A percentile compares a stretch with the other conserved stretches of the same genome.
Evolutionary conservation across 805 yeast genomes (phyloP).

Genomic region (Millerozyma miso): DNA sequence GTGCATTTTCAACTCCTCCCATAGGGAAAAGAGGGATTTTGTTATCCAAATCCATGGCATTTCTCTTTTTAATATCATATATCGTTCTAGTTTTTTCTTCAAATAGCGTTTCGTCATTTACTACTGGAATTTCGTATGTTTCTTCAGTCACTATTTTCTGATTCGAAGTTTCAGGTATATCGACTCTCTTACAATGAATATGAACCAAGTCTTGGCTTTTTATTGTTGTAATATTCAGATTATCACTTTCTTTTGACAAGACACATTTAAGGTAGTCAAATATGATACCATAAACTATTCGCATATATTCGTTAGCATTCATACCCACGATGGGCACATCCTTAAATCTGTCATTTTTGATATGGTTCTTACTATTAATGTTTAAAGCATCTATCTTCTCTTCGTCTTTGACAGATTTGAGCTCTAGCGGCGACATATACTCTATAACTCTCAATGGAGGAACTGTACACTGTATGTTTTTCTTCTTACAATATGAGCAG

Average conservation of each 20-base stretch:
- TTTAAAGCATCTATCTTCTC: background rate
- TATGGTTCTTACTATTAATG: background rate
- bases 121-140: slow-evolving; percentile 1
- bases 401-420: background rate
- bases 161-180: background rate
- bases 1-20: background rate
- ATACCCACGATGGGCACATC: too few relatives aligned
- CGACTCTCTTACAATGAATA: background rate
- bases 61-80: background rate
- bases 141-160: background rate
- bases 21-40: background rate
- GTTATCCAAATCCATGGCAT: background rate
- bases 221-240: background rate
- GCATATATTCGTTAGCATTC: background rate
- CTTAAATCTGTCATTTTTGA: background rate
- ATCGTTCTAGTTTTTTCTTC: slow-evolving; percentile 1
- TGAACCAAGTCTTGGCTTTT: background rate
- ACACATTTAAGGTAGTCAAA: background rate
- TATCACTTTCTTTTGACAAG: background rate
- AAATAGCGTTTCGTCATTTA: background rate
- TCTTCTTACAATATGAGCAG: slow-evolving; percentile 1
- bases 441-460: background rate
- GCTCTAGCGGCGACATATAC: background rate
- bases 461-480: background rate
- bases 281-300: background rate